A percentile compares a stretch with the other conserved stretches of the same genome.
These are phyloP conservation scores for Termitomyces sp. DNA, from an alignment of 768 basidiomycete genomes.

Conservation along the genomic window DNA sequence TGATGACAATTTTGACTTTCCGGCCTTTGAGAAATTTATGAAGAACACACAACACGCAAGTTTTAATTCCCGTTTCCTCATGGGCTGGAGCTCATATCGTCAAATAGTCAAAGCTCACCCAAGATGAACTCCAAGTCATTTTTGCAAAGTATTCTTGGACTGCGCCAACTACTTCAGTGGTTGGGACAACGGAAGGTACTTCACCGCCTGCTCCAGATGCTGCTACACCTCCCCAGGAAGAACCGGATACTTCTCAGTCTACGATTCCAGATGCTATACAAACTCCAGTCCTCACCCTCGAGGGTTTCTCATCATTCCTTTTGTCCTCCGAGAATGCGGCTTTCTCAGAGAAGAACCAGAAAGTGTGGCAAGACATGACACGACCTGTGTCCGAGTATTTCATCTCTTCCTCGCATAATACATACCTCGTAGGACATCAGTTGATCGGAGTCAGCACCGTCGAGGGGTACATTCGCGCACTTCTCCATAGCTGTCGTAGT, in stretches of 20 bases:
- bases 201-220: neutral
- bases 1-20: slow-evolving; percentile 33
- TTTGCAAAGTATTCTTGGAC: slow-evolving; percentile 11
- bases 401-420: slow-evolving; percentile 89
- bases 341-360: slow-evolving; percentile 33
- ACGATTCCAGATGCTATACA: neutral
- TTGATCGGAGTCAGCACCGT: slow-evolving; percentile 84
- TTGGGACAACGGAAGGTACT: slow-evolving; percentile 14
- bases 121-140: slow-evolving; percentile 1
- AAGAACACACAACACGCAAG: slow-evolving; percentile 34
- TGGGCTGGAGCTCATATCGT: neutral
- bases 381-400: slow-evolving; percentile 82
- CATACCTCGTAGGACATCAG: slow-evolving; percentile 84
- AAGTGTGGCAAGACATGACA: slow-evolving; percentile 81
- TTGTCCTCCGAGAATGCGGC: slow-evolving; percentile 70
- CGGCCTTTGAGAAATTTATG: slow-evolving; percentile 41
- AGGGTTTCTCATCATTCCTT: slow-evolving; percentile 75
- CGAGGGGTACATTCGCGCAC: slow-evolving; percentile 88
- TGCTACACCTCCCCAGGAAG: neutral
- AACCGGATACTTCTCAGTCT: neutral
- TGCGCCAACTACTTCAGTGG: neutral
- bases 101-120: neutral
- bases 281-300: slow-evolving; percentile 36
- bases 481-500: slow-evolving; percentile 86
- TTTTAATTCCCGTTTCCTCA: neutral